Percentiles rank a stretch among this genome's conserved stretches.
Conservation (phyloP, 768 basidiomycete genomes). For the Udeniomyces megalosporus region DNA sequence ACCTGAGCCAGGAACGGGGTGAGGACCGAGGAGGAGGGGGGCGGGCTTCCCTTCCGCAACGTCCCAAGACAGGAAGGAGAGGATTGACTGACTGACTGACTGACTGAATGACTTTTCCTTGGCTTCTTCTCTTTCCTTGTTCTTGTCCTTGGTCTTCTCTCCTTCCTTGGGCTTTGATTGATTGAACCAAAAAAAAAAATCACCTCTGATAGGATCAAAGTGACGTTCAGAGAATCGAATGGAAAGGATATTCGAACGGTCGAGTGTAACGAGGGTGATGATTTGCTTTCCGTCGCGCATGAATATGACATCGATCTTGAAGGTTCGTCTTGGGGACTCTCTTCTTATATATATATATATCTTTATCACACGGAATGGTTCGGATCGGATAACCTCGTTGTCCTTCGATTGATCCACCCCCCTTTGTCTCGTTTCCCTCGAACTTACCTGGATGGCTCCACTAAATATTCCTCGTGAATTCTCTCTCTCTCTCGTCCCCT, state of each 20-base stretch:
- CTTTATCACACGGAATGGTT: no score
- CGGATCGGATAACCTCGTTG: no score
- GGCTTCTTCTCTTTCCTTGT: not conserved
- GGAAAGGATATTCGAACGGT: slow-evolving; percentile 70
- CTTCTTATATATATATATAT: not conserved
- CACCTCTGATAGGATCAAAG: slow-evolving; percentile 51
- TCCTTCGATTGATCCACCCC: no score
- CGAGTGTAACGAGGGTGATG: slow-evolving; percentile 86
- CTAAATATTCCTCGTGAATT: no score
- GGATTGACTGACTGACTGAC: not conserved
- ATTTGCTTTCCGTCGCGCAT: slow-evolving; percentile 75
- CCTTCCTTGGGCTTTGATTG: no score
- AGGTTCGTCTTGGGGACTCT: slow-evolving; percentile 38
- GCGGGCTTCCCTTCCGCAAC: no score
- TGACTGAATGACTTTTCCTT: not conserved
- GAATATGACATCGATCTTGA: slow-evolving; percentile 93
- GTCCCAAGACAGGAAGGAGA: no score
- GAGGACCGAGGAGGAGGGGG: no score
- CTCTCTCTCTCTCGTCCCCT: not conserved
- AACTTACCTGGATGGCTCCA: not conserved
- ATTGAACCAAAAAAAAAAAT: no score
- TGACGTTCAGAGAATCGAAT: slow-evolving; percentile 79
- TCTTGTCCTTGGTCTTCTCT: not conserved
- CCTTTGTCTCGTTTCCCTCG: no score
- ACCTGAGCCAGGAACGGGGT: slow-evolving; percentile 57